phyloP scores from a whole-genome alignment of 2,329 filamentous ascomycete genomes.

The Pestalotiopsis sp. region DNA sequence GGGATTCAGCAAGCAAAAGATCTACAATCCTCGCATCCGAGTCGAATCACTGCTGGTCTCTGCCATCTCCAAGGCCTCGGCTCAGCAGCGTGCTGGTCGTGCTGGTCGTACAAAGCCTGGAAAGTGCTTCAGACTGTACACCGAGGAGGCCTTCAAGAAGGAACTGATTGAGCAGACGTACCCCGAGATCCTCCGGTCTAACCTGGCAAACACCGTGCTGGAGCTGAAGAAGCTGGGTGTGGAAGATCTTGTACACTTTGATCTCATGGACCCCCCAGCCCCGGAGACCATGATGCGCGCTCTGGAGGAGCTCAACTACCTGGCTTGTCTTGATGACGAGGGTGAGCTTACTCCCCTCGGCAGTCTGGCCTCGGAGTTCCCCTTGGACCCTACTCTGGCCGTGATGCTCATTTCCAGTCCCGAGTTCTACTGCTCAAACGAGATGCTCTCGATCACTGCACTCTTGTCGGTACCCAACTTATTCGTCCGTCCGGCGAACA shows the following conservation, averaged over 20 bases:
- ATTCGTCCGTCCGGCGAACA: slow-evolving; percentile 83
- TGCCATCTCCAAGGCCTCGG: slow-evolving; percentile 95
- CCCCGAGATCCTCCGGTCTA: slow-evolving; percentile 92
- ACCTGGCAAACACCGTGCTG: slow-evolving; percentile 90
- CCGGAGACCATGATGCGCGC: slow-evolving; percentile 98
- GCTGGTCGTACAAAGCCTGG: slow-evolving; percentile 97
- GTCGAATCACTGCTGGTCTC: slow-evolving; percentile 98
- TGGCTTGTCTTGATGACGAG: slow-evolving; percentile 94
- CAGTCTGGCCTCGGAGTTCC: slow-evolving; percentile 88
- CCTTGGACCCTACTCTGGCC: slow-evolving; percentile 87
- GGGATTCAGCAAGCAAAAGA: slow-evolving; percentile 98
- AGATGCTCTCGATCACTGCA: slow-evolving; percentile 93
- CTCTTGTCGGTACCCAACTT: slow-evolving; percentile 93
- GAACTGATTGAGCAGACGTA: slow-evolving; percentile 98
- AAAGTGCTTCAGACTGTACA: slow-evolving; percentile 98
- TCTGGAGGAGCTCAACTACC: slow-evolving; percentile 94
- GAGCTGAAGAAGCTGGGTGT: slow-evolving; percentile 97
- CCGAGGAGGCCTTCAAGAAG: slow-evolving; percentile 93
- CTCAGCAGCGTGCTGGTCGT: slow-evolving; percentile 97
- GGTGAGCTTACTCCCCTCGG: slow-evolving; percentile 88
- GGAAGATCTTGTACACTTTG: slow-evolving; percentile 95
- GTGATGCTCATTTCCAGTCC: slow-evolving; percentile 98
- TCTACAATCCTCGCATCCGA: slow-evolving; percentile 95
- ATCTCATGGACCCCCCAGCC: slow-evolving; percentile 96
- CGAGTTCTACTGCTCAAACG: slow-evolving; percentile 98